A percentile compares a stretch with the other conserved stretches of the same genome.
Conservation (phyloP, 495 filamentous ascomycete genomes). For the Tuber microsphaerosporum region DNA sequence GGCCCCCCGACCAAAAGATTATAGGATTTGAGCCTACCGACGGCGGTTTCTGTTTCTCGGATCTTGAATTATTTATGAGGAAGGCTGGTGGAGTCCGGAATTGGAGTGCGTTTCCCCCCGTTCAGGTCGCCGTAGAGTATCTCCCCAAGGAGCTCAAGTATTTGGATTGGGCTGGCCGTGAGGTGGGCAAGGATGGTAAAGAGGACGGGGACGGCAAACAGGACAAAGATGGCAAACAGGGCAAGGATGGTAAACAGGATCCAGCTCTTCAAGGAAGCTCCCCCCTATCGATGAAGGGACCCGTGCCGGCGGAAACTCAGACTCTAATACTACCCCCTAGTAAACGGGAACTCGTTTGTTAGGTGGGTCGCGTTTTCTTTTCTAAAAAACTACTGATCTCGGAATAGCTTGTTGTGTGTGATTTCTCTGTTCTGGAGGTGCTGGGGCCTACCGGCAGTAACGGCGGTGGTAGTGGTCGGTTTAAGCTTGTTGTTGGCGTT, state of each 20-base stretch:
- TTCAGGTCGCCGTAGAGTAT: constrained; percentile 28
- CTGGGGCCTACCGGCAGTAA: background rate
- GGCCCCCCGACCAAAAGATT: constrained; percentile 7
- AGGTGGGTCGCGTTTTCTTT: background rate
- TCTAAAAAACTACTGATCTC: background rate
- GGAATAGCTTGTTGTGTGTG: background rate
- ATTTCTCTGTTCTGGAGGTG: background rate
- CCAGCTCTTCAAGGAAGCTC: background rate
- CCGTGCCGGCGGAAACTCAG: background rate
- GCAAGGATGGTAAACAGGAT: background rate
- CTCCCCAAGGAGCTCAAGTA: constrained; percentile 24
- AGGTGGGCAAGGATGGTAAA: background rate
- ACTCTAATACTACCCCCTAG: background rate
- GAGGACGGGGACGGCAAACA: too few species aligned
- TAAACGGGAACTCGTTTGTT: background rate
- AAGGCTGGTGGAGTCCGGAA: constrained; percentile 21
- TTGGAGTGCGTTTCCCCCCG: constrained; percentile 23
- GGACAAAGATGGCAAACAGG: background rate
- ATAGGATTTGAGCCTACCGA: constrained; percentile 21
- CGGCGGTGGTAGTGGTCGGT: background rate
- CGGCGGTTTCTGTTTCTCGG: background rate
- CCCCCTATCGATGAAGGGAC: background rate
- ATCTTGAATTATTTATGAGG: constrained; percentile 8
- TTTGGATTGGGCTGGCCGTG: constrained; percentile 21
- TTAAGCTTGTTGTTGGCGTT: background rate